Percentiles rank a stretch among this genome's conserved stretches.
Conservation (phyloP, 306 rosid species). For the Dryas octopetala region DNA sequence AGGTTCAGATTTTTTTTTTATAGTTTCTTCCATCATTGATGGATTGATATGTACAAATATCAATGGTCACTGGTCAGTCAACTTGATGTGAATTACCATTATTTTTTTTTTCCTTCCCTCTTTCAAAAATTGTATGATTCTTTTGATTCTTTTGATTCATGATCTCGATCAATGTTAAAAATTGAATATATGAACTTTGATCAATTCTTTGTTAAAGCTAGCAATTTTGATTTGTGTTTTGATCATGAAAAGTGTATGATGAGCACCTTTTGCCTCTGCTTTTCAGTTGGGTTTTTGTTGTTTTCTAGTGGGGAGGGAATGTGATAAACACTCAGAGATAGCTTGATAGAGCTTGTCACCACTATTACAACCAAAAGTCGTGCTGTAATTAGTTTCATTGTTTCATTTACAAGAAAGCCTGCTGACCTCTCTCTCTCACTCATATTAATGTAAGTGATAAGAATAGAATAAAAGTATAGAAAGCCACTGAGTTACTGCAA, state of each 20-base stretch:
- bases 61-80: conserved; percentile 3
- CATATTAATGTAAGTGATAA: conserved; percentile 38
- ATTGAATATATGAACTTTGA: neutral
- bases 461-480: conserved; percentile 43
- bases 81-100: conserved; percentile 35
- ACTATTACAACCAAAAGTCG: conserved; percentile 35
- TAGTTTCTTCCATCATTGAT: conserved; percentile 14
- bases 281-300: conserved; percentile 13
- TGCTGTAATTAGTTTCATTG: conserved; percentile 48
- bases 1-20: conserved; percentile 21
- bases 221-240: conserved; percentile 16
- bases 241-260: conserved; percentile 61
- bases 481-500: conserved; percentile 55
- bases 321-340: neutral
- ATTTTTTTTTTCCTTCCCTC: conserved; percentile 1
- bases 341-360: conserved; percentile 23
- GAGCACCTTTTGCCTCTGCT: conserved; percentile 27
- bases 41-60: conserved; percentile 13
- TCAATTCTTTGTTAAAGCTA: conserved; percentile 22
- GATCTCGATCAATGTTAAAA: conserved; percentile 5
- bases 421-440: conserved; percentile 14
- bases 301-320: conserved; percentile 12
- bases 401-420: conserved; percentile 58
- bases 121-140: conserved; percentile 42
- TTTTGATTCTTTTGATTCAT: conserved; percentile 45